These are phyloP conservation scores for Nowakowskiella sp. DNA, from an alignment of 192 early-diverging fungal genomes.

Conservation along the genomic window DNA sequence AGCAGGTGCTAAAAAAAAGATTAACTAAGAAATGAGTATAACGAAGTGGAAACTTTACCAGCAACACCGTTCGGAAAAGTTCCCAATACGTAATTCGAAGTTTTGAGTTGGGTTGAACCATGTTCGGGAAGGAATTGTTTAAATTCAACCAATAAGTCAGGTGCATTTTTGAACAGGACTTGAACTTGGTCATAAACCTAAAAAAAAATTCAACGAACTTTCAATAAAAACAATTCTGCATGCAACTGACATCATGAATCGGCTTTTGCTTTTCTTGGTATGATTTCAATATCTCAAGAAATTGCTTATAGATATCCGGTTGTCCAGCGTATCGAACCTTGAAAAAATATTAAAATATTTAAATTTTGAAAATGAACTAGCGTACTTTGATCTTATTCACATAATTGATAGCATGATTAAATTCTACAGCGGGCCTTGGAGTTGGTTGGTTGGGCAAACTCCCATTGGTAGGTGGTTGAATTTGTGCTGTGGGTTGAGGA, in stretches of 20 bases:
- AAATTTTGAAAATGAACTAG: conserved; percentile 3
- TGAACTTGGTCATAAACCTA: conserved; percentile 93
- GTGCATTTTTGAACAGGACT: conserved; percentile 71
- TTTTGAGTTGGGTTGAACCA: no score
- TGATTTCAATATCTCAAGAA: conserved; percentile 93
- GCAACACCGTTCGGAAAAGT: no score
- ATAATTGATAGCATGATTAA: conserved; percentile 97
- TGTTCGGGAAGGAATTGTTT: conserved; percentile 96
- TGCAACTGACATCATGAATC: conserved; percentile 70
- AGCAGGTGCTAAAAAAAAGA: no score
- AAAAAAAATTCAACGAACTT: conserved; percentile 4
- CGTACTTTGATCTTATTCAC: conserved; percentile 97
- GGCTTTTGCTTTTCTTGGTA: conserved; percentile 96
- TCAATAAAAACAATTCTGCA: neutral
- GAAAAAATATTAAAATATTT: conserved; percentile 2
- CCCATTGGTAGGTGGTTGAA: neutral
- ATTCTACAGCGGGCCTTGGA: conserved; percentile 67
- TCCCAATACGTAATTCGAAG: no score
- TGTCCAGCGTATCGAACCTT: conserved; percentile 85
- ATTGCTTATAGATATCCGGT: conserved; percentile 95
- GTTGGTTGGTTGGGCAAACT: no score
- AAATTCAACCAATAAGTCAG: conserved; percentile 93
- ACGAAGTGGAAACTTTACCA: no score
- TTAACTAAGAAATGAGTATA: no score
- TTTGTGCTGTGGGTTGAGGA: neutral